Evolutionary conservation across 2,329 filamentous ascomycete genomes (phyloP).

Genomic region (Domatiomyces globalis): DNA sequence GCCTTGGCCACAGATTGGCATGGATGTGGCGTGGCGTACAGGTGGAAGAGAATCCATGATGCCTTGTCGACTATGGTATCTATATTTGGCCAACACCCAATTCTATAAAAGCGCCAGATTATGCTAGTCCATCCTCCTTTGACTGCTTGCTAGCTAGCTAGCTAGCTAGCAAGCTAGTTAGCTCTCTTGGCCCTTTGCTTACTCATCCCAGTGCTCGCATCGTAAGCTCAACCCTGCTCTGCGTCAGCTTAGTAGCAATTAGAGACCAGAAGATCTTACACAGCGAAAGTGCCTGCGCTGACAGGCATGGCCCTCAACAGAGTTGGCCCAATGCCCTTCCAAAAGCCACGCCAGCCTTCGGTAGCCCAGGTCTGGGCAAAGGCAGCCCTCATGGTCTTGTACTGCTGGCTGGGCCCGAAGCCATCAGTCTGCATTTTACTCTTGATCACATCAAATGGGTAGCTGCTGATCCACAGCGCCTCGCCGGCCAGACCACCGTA

Average conservation of each 20-base stretch:
- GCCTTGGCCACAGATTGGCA: background rate
- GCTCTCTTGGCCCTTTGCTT: background rate
- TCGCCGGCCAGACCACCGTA: slow-evolving; percentile 93
- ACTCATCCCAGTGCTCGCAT: slow-evolving; percentile 33
- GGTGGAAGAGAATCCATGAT: background rate
- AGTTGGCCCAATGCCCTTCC: slow-evolving; percentile 86
- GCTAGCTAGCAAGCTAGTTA: too few relatives aligned
- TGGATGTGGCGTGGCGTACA: background rate
- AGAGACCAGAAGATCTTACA: slow-evolving; percentile 28
- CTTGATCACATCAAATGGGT: slow-evolving; percentile 95
- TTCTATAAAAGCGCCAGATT: background rate
- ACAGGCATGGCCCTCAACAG: slow-evolving; percentile 92
- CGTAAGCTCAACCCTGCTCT: slow-evolving; percentile 31
- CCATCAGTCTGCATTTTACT: slow-evolving; percentile 99
- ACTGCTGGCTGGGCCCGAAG: slow-evolving; percentile 59
- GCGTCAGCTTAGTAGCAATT: background rate
- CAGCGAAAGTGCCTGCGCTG: slow-evolving; percentile 91
- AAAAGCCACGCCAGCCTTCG: slow-evolving; percentile 75
- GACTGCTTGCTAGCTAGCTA: too few relatives aligned
- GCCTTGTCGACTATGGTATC: background rate
- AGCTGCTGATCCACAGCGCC: slow-evolving; percentile 81
- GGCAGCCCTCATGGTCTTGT: slow-evolving; percentile 73
- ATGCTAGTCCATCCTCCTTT: background rate
- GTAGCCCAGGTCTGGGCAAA: slow-evolving; percentile 66
- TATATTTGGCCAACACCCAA: background rate